phyloP scores from a whole-genome alignment of 768 basidiomycete species.

The Pleurotus pulmonarius region DNA sequence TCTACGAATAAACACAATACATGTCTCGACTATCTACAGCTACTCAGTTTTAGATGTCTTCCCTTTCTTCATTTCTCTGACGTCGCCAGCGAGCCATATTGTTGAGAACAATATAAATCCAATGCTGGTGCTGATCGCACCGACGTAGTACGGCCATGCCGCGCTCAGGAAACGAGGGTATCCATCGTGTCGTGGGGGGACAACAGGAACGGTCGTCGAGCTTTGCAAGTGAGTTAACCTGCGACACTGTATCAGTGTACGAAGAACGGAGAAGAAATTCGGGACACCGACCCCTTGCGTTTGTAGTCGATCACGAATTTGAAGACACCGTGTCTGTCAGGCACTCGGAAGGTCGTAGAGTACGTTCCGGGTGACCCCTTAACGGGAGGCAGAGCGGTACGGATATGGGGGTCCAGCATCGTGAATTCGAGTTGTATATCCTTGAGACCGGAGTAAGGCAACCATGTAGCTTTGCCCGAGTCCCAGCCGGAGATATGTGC shows the following conservation, averaged over 20 bases:
- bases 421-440: conserved; percentile 96
- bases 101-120: conserved; percentile 85
- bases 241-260: neutral
- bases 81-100: conserved; percentile 84
- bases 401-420: conserved; percentile 97
- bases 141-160: conserved; percentile 93
- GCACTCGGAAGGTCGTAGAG: conserved; percentile 80
- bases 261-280: too few species aligned
- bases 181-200: conserved; percentile 91
- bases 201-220: conserved; percentile 77
- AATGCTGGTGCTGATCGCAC: conserved; percentile 83
- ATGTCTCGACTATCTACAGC: conserved; percentile 3
- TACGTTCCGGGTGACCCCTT: conserved; percentile 61
- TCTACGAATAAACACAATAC: neutral
- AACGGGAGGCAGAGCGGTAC: conserved; percentile 67
- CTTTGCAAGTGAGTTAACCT: conserved; percentile 77
- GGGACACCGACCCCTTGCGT: conserved; percentile 69
- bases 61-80: conserved; percentile 54
- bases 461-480: conserved; percentile 55
- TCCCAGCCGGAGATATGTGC: conserved; percentile 71
- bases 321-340: conserved; percentile 97
- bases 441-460: conserved; percentile 61
- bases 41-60: conserved; percentile 42
- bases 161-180: conserved; percentile 94
- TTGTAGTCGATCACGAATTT: conserved; percentile 93